Evolutionary conservation across 148 eudicot species (phyloP).

Genomic region (Pouteria glomerata): DNA sequence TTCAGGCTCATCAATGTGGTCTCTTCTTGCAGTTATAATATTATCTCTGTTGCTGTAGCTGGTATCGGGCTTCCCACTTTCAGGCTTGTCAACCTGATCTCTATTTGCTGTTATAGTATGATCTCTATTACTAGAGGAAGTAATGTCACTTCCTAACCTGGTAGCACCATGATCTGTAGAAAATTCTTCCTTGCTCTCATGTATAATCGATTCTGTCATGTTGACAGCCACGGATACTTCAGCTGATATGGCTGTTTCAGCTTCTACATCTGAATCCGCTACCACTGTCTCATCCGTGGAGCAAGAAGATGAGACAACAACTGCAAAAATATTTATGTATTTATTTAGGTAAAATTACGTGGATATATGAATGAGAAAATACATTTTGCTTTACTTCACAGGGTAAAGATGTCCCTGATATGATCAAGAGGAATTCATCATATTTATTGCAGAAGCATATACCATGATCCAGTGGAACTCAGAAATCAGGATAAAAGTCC

Average conservation of each 20-base stretch:
- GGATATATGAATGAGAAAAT: not conserved
- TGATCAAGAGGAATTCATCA: not conserved
- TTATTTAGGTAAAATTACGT: not conserved
- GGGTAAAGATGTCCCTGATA: not conserved
- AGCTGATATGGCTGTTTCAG: conserved; percentile 65
- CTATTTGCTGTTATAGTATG: conserved; percentile 18
- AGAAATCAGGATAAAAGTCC: not conserved
- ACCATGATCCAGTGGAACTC: not conserved
- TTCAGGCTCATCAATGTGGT: conserved; percentile 44
- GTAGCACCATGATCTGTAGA: conserved; percentile 18
- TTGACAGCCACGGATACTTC: conserved; percentile 23
- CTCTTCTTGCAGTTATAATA: conserved; percentile 21
- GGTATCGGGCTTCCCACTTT: conserved; percentile 52
- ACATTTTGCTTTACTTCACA: not conserved
- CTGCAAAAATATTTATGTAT: conserved; percentile 53
- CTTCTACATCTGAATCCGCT: conserved; percentile 91
- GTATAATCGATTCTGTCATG: conserved; percentile 15
- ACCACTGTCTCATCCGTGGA: conserved; percentile 97
- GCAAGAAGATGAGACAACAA: conserved; percentile 76
- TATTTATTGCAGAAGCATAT: not conserved
- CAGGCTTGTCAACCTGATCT: conserved; percentile 35
- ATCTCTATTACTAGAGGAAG: conserved; percentile 23
- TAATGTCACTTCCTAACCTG: conserved; percentile 12
- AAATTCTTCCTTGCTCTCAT: conserved; percentile 19
- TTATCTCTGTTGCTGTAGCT: conserved; percentile 37